Evolutionary conservation across 495 filamentous ascomycete genomes (phyloP).

Genomic region (Aspergillus saccharolyticus): DNA sequence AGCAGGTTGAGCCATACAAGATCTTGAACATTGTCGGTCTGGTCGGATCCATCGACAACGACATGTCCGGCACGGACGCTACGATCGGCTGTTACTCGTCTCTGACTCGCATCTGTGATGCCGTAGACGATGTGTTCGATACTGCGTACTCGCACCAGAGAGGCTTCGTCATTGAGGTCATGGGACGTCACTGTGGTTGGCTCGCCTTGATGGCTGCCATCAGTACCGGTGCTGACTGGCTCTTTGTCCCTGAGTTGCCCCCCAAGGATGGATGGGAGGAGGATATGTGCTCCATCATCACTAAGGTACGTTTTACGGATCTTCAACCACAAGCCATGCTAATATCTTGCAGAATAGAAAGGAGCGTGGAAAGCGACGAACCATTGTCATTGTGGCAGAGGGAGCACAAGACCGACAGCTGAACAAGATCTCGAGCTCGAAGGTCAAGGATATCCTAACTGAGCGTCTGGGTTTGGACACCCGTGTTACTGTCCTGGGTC

Average conservation of each 20-base stretch:
- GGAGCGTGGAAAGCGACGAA: slow-evolving; percentile 86
- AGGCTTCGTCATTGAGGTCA: slow-evolving; percentile 97
- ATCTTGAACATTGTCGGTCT: slow-evolving; percentile 93
- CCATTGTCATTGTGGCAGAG: slow-evolving; percentile 96
- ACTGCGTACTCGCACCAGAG: slow-evolving; percentile 95
- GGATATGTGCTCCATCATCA: slow-evolving; percentile 79
- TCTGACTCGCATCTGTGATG: slow-evolving; percentile 83
- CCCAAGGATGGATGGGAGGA: slow-evolving; percentile 81
- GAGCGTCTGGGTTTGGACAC: slow-evolving; percentile 80
- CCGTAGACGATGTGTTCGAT: slow-evolving; percentile 93
- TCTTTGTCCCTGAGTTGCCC: slow-evolving; percentile 96
- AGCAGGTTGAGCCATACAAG: slow-evolving; percentile 66
- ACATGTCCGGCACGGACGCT: slow-evolving; percentile 93
- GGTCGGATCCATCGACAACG: slow-evolving; percentile 97
- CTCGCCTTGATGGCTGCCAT: slow-evolving; percentile 95
- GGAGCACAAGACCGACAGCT: slow-evolving; percentile 84
- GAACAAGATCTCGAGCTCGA: slow-evolving; percentile 71
- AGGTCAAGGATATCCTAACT: slow-evolving; percentile 83
- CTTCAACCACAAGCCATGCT: slow-evolving; percentile 18
- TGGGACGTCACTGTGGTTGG: slow-evolving; percentile 99
- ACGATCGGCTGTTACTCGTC: slow-evolving; percentile 98
- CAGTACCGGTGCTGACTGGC: slow-evolving; percentile 91
- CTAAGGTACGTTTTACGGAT: slow-evolving; percentile 52
- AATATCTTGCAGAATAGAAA: slow-evolving; percentile 63
- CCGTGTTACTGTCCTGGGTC: slow-evolving; percentile 88